These are phyloP conservation scores for Citrullus mucosospermus DNA, from an alignment of 306 rosid species.

Conservation along the genomic window DNA sequence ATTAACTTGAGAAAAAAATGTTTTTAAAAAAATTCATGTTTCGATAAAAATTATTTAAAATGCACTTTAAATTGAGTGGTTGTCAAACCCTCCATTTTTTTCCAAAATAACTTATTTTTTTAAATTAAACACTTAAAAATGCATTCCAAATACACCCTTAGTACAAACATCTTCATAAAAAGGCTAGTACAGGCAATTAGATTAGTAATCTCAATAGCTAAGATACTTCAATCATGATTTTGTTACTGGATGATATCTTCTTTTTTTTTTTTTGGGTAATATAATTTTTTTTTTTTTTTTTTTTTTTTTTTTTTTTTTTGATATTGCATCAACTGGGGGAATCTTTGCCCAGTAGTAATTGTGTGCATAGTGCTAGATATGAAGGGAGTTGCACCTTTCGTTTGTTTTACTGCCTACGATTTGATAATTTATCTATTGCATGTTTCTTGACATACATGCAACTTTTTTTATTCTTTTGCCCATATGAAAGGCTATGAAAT, in stretches of 20 bases:
- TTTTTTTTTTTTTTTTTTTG: too few species aligned
- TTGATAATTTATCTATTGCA: not conserved
- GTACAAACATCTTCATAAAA: not conserved
- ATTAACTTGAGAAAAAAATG: too few species aligned
- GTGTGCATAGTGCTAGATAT: not conserved
- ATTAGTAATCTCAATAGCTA: not conserved
- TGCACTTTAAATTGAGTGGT: too few species aligned
- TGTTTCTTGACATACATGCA: not conserved
- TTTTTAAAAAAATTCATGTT: too few species aligned
- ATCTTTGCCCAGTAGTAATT: not conserved
- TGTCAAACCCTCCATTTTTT: too few species aligned
- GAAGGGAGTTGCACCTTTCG: not conserved
- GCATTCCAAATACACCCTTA: not conserved
- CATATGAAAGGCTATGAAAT: not conserved
- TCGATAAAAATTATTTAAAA: too few species aligned
- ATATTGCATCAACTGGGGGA: too few species aligned
- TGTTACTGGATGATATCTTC: not conserved
- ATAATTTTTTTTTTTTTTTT: too few species aligned
- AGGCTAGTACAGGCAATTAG: not conserved
- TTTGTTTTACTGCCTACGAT: not conserved
- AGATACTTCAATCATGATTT: not conserved
- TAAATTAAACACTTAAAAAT: too few species aligned
- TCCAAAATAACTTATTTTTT: too few species aligned
- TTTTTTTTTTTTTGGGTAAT: not conserved
- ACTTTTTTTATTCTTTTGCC: not conserved